Percentiles rank a stretch among this genome's conserved stretches.
Evolutionary conservation across 208 protist species (phyloP).

Genomic region (Acanthamoeba royreba): DNA sequence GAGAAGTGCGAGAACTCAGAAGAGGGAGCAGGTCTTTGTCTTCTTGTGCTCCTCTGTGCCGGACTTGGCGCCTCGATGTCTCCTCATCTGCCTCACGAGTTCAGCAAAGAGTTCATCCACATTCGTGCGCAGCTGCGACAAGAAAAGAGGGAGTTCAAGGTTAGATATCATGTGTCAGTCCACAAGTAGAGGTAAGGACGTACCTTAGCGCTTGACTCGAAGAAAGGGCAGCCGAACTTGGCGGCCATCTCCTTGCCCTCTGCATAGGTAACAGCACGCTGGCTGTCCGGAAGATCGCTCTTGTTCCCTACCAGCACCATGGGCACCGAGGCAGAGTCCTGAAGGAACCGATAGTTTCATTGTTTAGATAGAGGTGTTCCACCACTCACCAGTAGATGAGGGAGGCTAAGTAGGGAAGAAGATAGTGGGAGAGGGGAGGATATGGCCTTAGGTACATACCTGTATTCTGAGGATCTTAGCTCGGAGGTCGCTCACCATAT

Average conservation of each 20-base stretch:
- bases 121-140: background rate
- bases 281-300: background rate
- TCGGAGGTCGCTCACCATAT: background rate
- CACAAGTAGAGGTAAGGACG: background rate
- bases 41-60: background rate
- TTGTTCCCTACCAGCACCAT: slow-evolving; percentile 9
- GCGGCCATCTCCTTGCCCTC: background rate
- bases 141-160: background rate
- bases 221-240: background rate
- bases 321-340: background rate
- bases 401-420: background rate
- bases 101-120: background rate
- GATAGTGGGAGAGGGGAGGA: too few species aligned
- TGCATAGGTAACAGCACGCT: background rate
- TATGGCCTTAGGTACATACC: background rate
- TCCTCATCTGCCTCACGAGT: background rate
- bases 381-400: background rate
- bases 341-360: background rate
- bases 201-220: slow-evolving; percentile 22
- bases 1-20: background rate
- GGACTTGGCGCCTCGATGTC: background rate
- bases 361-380: background rate
- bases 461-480: background rate
- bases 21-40: background rate
- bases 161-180: background rate